Conservation (phyloP, 169 alveolate genomes). For the Ichthyophthirius multifiliis region DNA sequence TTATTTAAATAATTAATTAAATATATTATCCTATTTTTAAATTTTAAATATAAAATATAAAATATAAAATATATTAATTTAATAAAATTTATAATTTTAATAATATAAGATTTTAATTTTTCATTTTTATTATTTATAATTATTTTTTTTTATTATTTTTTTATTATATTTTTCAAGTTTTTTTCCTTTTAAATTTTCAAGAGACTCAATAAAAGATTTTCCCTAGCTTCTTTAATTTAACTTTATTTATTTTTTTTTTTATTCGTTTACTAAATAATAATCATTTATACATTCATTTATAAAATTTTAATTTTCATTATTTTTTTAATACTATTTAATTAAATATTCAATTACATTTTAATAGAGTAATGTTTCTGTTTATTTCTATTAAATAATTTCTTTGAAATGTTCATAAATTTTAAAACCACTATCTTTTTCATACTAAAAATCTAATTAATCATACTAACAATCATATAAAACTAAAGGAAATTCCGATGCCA, state of each 20-base stretch:
- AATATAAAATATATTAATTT: no score
- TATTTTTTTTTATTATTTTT: no score
- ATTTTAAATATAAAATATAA: no score
- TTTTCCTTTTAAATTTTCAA: constrained; percentile 1
- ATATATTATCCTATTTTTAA: no score
- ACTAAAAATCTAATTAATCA: constrained; percentile 27
- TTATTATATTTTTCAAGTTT: not conserved
- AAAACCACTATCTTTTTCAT: not conserved
- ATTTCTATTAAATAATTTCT: not conserved
- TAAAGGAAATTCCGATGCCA: constrained; percentile 73
- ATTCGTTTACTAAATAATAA: not conserved
- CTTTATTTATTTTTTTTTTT: not conserved
- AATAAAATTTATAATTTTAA: no score
- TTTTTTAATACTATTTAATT: not conserved
- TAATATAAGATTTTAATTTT: no score
- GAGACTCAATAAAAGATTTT: not conserved
- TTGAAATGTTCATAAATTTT: not conserved
- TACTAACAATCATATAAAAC: constrained; percentile 76
- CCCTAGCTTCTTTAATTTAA: not conserved
- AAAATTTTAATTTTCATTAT: not conserved
- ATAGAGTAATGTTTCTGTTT: not conserved
- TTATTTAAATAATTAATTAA: no score
- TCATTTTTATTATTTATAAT: no score
- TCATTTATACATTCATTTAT: no score
- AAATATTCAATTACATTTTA: not conserved